These are phyloP conservation scores for Trypanosoma vivax DNA, from an alignment of 208 protist species.

Conservation along the genomic window DNA sequence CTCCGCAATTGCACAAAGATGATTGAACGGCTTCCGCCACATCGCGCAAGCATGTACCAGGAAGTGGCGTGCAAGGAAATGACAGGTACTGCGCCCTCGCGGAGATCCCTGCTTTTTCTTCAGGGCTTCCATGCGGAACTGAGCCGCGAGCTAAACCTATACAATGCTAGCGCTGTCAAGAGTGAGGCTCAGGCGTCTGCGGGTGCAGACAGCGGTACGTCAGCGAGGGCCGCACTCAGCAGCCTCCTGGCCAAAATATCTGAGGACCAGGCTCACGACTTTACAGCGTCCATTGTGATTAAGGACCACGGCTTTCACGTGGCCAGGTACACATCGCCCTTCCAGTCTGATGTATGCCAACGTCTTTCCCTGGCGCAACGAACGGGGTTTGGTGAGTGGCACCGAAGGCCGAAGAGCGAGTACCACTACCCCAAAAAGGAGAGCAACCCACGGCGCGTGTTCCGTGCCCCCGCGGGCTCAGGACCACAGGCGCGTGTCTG, in stretches of 20 bases:
- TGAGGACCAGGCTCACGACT: conserved; percentile 13
- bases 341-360: conserved; percentile 23
- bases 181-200: conserved; percentile 1
- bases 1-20: conserved; percentile 47
- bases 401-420: conserved; percentile 20
- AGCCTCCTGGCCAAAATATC: conserved; percentile 45
- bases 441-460: conserved; percentile 24
- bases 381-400: conserved; percentile 46
- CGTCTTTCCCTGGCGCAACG: conserved; percentile 44
- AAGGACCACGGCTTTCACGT: conserved; percentile 5
- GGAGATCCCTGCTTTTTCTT: conserved; percentile 34
- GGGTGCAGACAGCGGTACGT: background rate
- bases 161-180: conserved; percentile 8
- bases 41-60: conserved; percentile 38
- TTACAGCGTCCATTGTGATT: conserved; percentile 14
- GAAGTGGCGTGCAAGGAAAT: conserved; percentile 36
- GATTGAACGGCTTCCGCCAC: conserved; percentile 49
- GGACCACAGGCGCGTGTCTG: conserved; percentile 33
- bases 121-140: conserved; percentile 32
- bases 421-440: conserved; percentile 52
- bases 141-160: conserved; percentile 5
- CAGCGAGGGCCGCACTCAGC: conserved; percentile 34
- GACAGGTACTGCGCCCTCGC: conserved; percentile 28
- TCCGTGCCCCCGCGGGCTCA: conserved; percentile 42
- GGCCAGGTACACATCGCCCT: conserved; percentile 10